Evolutionary conservation across 2,329 filamentous ascomycete species (phyloP).

Genomic region (Akanthomyces uredinophilus): DNA sequence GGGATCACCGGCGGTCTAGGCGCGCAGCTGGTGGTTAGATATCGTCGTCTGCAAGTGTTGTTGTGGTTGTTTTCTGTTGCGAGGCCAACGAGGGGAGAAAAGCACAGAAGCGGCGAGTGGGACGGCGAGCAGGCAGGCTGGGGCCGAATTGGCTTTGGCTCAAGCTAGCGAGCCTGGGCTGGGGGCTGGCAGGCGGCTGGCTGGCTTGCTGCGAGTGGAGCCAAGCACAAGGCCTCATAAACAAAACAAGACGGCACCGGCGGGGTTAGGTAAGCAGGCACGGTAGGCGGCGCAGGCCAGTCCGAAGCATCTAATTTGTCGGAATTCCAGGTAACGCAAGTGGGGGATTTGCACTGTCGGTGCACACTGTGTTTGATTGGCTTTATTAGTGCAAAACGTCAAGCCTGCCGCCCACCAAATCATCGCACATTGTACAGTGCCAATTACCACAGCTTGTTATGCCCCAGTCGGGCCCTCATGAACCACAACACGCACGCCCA

Average conservation of each 20-base stretch:
- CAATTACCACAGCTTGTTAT: not conserved
- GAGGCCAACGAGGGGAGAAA: slow-evolving; percentile 38
- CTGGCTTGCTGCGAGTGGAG: slow-evolving; percentile 11
- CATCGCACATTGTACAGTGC: not conserved
- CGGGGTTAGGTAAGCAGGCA: slow-evolving; percentile 23
- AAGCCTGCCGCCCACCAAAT: not conserved
- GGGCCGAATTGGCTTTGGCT: not conserved
- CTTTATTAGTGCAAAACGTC: not conserved
- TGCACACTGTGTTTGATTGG: slow-evolving; percentile 10
- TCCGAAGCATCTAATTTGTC: slow-evolving; percentile 18
- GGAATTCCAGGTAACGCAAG: slow-evolving; percentile 20
- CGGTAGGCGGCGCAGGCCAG: no score
- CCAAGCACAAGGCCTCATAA: not conserved
- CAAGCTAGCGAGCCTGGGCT: not conserved
- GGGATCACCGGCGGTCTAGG: slow-evolving; percentile 17
- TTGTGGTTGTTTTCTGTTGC: slow-evolving; percentile 41
- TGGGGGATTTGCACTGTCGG: not conserved
- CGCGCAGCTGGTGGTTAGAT: slow-evolving; percentile 27
- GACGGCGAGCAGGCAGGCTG: not conserved
- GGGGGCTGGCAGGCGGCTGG: not conserved
- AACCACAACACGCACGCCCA: not conserved
- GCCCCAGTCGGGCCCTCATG: not conserved
- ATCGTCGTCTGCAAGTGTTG: slow-evolving; percentile 28
- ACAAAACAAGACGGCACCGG: slow-evolving; percentile 17
- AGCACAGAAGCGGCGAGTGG: slow-evolving; percentile 20